Base-by-base conservation (phyloP, 2,329 filamentous ascomycete species). In the Fusarium pininemorale region DNA sequence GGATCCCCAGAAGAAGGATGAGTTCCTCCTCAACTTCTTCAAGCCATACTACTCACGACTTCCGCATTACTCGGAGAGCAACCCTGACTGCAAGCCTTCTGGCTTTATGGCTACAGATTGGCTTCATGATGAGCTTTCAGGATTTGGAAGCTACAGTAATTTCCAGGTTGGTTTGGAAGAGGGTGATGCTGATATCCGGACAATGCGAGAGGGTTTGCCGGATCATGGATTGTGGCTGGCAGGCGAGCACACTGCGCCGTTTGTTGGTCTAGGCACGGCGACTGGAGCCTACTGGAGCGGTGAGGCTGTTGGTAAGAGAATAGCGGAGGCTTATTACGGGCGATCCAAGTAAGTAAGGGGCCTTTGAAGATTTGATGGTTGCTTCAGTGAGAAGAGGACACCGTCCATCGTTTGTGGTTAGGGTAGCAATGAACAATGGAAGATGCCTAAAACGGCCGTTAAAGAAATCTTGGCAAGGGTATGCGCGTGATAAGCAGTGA, bases 271-370 rank as follows among this genome's bases (percentile, higher is more conserved):
- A 70, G 96, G 95, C 0, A 98, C 95, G 9, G 93, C 92, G 18
- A 97, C 94, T 2, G 96, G 96, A 2, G 96, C 96, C 16, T 98
- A 94, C 81, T 97, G 94, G 94, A 94, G 93, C 80, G 95, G 95
- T 3, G 94, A 97, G 84, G 89, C 88, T 26, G 93, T 95, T 39
- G 95, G 88, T 3, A 88, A 85, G 80, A 89, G 91, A 79, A 89
- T 95, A 66, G 84, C 85, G 2, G 85, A 87, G 77, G 85, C 82
- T 13, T 92, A 91, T 13, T 92, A 91, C 79, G 87, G 84, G 16
- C 66, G 53, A 76, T 64, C 66, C 28, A 79, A 70, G 68, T 66
- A 79, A 66, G 67, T 66, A 59, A 74, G 63, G 16, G 54, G 44
- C 60, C 53, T 38, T n/a, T 38, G 41, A 13, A 58, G 58, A 47